Conservation (phyloP, 1,284 basidiomycete genomes). For the Ganoderma boninense region DNA sequence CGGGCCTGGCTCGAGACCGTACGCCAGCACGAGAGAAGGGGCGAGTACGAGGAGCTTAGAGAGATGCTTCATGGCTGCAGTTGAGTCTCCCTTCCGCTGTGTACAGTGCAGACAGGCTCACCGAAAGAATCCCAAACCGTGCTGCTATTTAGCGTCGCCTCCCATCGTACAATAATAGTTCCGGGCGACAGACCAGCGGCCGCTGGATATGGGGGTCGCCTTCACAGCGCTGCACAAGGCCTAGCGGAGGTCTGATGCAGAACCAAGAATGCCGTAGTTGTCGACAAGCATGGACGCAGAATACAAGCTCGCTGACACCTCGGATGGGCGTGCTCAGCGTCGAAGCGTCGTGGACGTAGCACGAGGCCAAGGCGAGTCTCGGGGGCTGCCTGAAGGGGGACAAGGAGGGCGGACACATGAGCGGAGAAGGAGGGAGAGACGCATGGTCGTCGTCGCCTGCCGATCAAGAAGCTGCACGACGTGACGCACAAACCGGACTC, state of each 20-base stretch:
- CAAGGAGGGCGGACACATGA: background rate
- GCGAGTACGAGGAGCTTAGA: background rate
- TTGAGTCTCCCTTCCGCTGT: background rate
- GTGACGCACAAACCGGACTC: background rate
- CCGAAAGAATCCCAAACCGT: background rate
- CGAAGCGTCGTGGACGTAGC: background rate
- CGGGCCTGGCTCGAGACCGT: background rate
- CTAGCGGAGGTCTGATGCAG: background rate
- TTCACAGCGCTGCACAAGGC: background rate
- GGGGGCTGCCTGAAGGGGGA: background rate
- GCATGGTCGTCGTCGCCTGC: background rate
- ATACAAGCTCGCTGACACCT: background rate
- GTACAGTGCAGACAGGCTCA: background rate
- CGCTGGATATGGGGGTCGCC: background rate
- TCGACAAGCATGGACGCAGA: background rate
- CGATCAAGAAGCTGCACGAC: conserved; percentile 2
- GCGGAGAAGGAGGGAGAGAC: background rate
- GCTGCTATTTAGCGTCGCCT: background rate
- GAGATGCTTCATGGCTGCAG: background rate
- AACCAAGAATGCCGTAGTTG: background rate
- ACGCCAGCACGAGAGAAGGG: background rate
- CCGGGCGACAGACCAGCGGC: background rate
- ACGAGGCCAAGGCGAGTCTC: background rate
- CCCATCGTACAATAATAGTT: background rate
- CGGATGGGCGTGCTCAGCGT: conserved; percentile 1